Evolutionary conservation across 2,329 filamentous ascomycete genomes (phyloP), one percentile per base, ranked within the genome.

Genomic region (Colletotrichum kahawae): DNA sequence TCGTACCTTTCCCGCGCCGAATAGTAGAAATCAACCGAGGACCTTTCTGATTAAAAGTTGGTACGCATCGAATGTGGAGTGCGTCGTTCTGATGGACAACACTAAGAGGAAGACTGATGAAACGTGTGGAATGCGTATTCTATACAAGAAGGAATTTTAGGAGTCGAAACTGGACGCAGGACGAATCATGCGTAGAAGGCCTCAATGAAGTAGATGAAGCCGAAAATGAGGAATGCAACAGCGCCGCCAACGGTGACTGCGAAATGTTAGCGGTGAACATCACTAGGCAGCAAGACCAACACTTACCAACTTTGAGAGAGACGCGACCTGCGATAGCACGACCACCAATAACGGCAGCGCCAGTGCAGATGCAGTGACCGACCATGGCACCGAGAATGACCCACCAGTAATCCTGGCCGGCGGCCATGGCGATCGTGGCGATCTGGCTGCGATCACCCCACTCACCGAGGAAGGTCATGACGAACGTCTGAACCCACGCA

Each of bases 371-470:
- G 60, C 92, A 94, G 84, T 99, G 97, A 12, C 97, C 97, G 62
- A 91, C 89, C 43, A 97, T 91, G 2, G 97, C 96, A 74, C 97
- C 97, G 62, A 95, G 88, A 5, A 95, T 98, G 43, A 99, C 97
- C 94, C 95, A 98, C 96, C 96, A 98, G 84, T 98, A 99, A 83
- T 99, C 97, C 84, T 98, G 95, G 24, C 97, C 97, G 38, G 97
- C 96, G 65, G 97, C 97, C 97, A 99, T 99, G 69, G 97, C 97
- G 82, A 99, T 98, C 0, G 97, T 99, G 27, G 97, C 97, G 81
- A 99, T 98, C 86, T 99, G 97, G 83, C 95, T 98, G 79, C 97
- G 92, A 82, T 99, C 97, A 72, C 97, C 97, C 97, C 97, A 99
- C 84, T 99, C 97, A 54, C 97, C 97, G 34, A 99, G 87, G 86